Base-by-base conservation (phyloP, 164 flowering plant genomes). In the Nelumbo lutea region DNA sequence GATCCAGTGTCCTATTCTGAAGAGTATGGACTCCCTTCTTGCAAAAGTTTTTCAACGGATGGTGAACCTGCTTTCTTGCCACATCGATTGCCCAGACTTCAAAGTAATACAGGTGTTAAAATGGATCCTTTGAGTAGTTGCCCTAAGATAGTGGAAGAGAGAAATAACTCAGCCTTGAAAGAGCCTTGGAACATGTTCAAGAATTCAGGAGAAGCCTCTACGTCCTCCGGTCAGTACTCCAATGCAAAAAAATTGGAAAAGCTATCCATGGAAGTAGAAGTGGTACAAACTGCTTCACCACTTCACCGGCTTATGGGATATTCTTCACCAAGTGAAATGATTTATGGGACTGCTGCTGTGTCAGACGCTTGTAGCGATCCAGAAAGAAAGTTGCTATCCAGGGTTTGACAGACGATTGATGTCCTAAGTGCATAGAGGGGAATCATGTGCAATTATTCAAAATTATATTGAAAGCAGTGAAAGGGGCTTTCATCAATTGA, bases 231-330 rank as follows among this genome's bases (percentile, higher is more conserved):
- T 11, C n/a, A 72, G 50, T 76, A 78, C 62, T 72, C 75, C 58
- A 50, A 39, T 39, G 65, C 4, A 11, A 59, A 65, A 42, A 70
- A 69, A 42, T 10, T 70, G 61, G 71, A 70, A 62, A 74, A 66
- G 41, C 43, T 41, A 6, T 62, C 76, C 46, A 61, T 76, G 13
- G 86, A 79, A 62, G 73, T 64, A 58, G 81, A 76, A 68, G 79
- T 70, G 68, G 41, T 62, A 46, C 74, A 47, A 39, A 13, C 67
- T 40, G 72, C 76, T 69, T 83, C 90, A 0, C 91, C 89, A 2
- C 94, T 90, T 68, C 95, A 88, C 77, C 80, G 69, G 57, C 88
- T 90, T 40, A 86, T 89, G 94, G 98, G 96, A 10, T 90, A 93
- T 76, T 72, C 86, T 39, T 87, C 96, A 9, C 83, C 88, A 7